Conservation (phyloP, 768 basidiomycete genomes). For the Phylloporus sp. region DNA sequence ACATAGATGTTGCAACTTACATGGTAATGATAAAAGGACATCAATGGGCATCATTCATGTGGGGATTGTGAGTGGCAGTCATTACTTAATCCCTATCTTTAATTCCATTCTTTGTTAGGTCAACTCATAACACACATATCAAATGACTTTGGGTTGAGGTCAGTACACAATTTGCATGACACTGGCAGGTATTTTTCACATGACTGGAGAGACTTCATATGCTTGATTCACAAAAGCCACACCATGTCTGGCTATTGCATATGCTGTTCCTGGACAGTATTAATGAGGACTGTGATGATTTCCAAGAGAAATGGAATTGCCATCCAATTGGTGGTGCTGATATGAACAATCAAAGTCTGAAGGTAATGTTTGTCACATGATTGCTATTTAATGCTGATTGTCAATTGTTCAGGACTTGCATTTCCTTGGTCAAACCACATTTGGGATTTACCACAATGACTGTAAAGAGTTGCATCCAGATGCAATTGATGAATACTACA, state of each 20-base stretch:
- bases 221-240: constrained; percentile 29
- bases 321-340: constrained; percentile 24
- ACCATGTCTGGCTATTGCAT: constrained; percentile 43
- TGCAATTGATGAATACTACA: background rate
- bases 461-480: background rate
- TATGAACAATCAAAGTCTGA: constrained; percentile 6
- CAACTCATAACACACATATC: constrained; percentile 34
- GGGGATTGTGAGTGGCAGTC: constrained; percentile 26
- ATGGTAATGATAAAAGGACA: constrained; percentile 22
- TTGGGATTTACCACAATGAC: background rate
- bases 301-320: constrained; percentile 36
- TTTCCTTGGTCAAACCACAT: background rate
- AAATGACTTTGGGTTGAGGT: constrained; percentile 12
- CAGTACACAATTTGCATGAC: constrained; percentile 20
- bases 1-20: constrained; percentile 23
- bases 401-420: background rate
- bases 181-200: constrained; percentile 42
- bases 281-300: constrained; percentile 34
- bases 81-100: constrained; percentile 11
- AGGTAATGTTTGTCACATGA: background rate
- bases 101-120: constrained; percentile 19
- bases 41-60: constrained; percentile 28
- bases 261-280: constrained; percentile 36
- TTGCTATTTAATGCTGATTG: background rate
- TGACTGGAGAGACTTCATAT: constrained; percentile 31